phyloP scores from a whole-genome alignment of 106 monocot genomes.

The Narthecium ossifragum region DNA sequence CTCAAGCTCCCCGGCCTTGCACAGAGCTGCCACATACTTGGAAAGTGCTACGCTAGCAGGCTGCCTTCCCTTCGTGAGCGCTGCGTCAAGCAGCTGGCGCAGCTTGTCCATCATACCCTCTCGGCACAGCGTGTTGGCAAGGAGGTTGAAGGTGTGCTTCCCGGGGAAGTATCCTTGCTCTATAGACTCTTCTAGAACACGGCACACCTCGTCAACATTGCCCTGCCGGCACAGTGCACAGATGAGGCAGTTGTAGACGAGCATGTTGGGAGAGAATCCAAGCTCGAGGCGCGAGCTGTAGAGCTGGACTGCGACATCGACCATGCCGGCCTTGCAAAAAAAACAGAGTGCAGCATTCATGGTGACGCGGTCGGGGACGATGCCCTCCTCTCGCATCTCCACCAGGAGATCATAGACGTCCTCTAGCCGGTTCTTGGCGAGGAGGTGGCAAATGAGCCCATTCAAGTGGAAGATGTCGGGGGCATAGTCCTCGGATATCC shows the following conservation, averaged over 20 bases:
- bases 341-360: constrained; percentile 70
- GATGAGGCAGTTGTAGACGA: constrained; percentile 54
- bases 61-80: constrained; percentile 30
- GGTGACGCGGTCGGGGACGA: constrained; percentile 44
- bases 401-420: constrained; percentile 65
- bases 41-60: constrained; percentile 25
- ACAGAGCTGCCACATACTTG: constrained; percentile 51
- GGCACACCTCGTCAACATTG: constrained; percentile 34
- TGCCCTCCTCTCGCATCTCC: constrained; percentile 72
- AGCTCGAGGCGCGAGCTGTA: constrained; percentile 57
- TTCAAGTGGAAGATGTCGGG: constrained; percentile 40
- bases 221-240: constrained; percentile 48
- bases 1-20: constrained; percentile 42
- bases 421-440: constrained; percentile 41
- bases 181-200: constrained; percentile 58
- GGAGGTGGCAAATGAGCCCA: constrained; percentile 31
- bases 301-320: constrained; percentile 54
- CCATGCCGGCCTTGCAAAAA: constrained; percentile 91
- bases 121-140: constrained; percentile 40
- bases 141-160: constrained; percentile 37
- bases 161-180: constrained; percentile 63
- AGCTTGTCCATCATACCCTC: constrained; percentile 64
- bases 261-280: constrained; percentile 41
- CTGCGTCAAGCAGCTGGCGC: constrained; percentile 48
- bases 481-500: constrained; percentile 32